Conservation (phyloP, 176 grass and related monocot species). For the Elymus sibiricus region DNA sequence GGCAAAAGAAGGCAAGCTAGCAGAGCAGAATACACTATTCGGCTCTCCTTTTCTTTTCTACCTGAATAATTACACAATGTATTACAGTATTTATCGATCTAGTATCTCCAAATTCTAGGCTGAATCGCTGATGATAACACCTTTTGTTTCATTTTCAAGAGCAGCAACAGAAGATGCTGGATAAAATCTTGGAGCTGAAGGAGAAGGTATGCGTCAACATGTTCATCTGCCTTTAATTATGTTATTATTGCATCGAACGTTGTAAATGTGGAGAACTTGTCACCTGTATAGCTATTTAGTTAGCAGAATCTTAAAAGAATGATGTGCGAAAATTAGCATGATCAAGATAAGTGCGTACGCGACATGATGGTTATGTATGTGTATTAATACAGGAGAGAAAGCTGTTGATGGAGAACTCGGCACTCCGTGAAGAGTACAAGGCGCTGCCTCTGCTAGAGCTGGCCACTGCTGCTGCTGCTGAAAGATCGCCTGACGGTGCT, state of each 20-base stretch:
- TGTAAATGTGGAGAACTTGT: not conserved
- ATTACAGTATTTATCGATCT: not conserved
- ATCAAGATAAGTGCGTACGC: not conserved
- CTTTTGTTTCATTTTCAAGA: not conserved
- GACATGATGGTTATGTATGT: not conserved
- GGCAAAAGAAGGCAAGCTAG: constrained; percentile 59
- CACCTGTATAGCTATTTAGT: not conserved
- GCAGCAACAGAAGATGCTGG: constrained; percentile 61
- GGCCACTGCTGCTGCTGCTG: not conserved
- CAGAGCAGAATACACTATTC: not conserved
- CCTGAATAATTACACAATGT: not conserved
- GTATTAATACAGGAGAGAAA: constrained; percentile 44
- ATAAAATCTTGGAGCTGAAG: constrained; percentile 58
- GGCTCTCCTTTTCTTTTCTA: not conserved
- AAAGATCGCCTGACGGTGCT: not conserved
- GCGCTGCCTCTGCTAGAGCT: constrained; percentile 31
- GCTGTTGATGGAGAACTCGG: constrained; percentile 52
- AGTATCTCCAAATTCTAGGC: not conserved
- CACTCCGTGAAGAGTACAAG: constrained; percentile 48
- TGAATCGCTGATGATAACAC: not conserved
- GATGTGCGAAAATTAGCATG: not conserved
- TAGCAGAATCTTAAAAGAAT: not conserved
- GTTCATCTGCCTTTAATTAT: not conserved
- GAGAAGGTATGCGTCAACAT: constrained; percentile 47
- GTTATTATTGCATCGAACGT: not conserved